Percentiles rank a stretch among this genome's conserved stretches.
Conservation (phyloP, 192 early-diverging fungal genomes). For the Linnemannia hyalina region DNA sequence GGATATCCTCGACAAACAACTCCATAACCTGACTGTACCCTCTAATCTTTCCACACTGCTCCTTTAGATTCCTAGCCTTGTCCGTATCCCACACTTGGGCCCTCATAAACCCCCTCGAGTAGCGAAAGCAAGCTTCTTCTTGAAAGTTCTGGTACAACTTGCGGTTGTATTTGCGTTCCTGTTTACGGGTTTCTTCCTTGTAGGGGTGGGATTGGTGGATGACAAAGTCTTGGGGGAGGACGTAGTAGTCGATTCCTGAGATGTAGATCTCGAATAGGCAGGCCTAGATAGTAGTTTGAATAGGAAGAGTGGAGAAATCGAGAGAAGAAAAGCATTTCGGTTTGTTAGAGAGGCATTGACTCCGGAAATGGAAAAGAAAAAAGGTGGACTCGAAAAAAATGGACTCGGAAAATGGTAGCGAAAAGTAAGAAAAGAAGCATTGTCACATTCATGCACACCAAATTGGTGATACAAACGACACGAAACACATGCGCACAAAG, state of each 20-base stretch:
- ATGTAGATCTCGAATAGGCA: constrained; percentile 72
- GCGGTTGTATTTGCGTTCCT: constrained; percentile 71
- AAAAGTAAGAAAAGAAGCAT: too few relatives aligned
- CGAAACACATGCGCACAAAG: neutral
- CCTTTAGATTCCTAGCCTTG: constrained; percentile 59
- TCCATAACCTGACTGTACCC: constrained; percentile 64
- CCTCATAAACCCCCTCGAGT: constrained; percentile 59
- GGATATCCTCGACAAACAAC: constrained; percentile 12
- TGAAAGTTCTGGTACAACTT: constrained; percentile 68
- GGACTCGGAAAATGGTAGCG: too few relatives aligned
- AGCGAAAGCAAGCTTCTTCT: constrained; percentile 66
- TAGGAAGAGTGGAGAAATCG: neutral
- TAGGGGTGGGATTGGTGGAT: constrained; percentile 74
- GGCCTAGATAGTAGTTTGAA: constrained; percentile 15
- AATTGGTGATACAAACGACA: too few relatives aligned
- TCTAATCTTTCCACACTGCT: constrained; percentile 64
- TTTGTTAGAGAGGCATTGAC: too few relatives aligned
- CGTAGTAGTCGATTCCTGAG: constrained; percentile 70
- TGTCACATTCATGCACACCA: too few relatives aligned
- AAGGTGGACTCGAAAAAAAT: too few relatives aligned
- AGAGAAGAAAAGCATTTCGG: too few relatives aligned
- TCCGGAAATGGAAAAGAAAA: too few relatives aligned
- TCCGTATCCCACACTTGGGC: constrained; percentile 55
- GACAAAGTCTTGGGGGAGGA: constrained; percentile 68
- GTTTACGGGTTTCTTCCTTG: constrained; percentile 65